A percentile compares a stretch with the other conserved stretches of the same genome.
Evolutionary conservation across 2,329 filamentous ascomycete species (phyloP).

Genomic region (Pestalotiopsis sp.): DNA sequence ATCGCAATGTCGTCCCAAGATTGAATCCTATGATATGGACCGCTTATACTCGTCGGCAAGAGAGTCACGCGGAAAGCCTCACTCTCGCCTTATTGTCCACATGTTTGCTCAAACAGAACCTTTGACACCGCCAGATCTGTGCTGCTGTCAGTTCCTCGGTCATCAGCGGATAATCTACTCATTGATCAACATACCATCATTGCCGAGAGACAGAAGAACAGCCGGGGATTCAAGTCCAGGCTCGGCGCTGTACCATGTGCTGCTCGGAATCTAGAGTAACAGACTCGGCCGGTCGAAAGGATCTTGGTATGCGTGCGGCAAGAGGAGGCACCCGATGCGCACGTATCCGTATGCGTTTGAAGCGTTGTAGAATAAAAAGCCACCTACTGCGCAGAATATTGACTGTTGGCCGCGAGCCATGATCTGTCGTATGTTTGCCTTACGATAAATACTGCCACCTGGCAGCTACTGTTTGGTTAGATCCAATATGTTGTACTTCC

Average conservation of each 20-base stretch:
- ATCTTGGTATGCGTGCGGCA: background rate
- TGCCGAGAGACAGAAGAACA: background rate
- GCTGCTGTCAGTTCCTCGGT: background rate
- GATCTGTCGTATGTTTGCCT: background rate
- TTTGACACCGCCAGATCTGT: background rate
- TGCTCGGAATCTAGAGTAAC: background rate
- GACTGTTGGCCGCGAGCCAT: background rate
- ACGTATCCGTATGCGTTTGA: background rate
- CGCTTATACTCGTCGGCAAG: background rate
- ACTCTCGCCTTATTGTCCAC: background rate
- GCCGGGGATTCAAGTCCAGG: background rate
- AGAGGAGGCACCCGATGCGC: background rate
- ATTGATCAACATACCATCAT: background rate
- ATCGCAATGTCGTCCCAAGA: background rate
- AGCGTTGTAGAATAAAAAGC: background rate
- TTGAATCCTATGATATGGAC: background rate
- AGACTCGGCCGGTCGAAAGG: background rate
- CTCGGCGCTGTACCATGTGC: background rate
- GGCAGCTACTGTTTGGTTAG: background rate
- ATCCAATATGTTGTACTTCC: background rate
- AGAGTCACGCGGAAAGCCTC: background rate
- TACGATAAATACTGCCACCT: background rate
- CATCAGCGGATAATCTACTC: background rate
- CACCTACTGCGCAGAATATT: background rate
- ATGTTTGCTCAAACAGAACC: background rate